Evolutionary conservation across 345 rosid genomes (phyloP).

Genomic region (Euphorbia lathyris): DNA sequence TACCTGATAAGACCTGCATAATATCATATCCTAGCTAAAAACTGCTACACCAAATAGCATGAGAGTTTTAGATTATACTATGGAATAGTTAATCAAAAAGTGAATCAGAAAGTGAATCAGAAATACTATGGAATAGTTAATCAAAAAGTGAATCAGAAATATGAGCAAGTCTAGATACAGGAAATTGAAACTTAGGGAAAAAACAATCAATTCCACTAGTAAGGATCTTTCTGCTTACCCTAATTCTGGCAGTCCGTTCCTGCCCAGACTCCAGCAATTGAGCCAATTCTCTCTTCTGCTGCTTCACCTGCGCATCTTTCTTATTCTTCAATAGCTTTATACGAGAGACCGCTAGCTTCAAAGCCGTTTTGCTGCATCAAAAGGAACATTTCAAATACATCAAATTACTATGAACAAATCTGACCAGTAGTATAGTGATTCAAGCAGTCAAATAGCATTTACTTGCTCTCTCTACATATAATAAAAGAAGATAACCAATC

Average conservation of each 20-base stretch:
- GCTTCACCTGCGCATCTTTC: conserved; percentile 61
- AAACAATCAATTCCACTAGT: neutral
- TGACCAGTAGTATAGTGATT: neutral
- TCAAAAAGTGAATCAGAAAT: conserved; percentile 3
- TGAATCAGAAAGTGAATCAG: conserved; percentile 8
- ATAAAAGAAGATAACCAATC: neutral
- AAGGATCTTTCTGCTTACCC: conserved; percentile 36
- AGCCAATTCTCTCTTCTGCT: conserved; percentile 70
- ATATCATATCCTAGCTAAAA: no score
- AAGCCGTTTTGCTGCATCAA: conserved; percentile 63
- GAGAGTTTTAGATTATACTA: no score
- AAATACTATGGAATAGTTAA: neutral
- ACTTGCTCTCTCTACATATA: neutral
- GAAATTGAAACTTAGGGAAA: neutral
- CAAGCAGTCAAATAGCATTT: neutral
- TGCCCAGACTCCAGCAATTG: conserved; percentile 79
- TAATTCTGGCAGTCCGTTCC: conserved; percentile 76
- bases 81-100: neutral
- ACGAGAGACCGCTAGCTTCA: conserved; percentile 73
- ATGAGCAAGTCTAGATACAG: neutral
- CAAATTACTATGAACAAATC: neutral
- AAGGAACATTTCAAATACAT: neutral
- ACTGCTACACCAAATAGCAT: no score
- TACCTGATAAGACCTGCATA: no score
- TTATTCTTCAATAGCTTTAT: conserved; percentile 72